Evolutionary conservation across 2,329 filamentous ascomycete species (phyloP).

Genomic region (Talaromyces verruculosus): DNA sequence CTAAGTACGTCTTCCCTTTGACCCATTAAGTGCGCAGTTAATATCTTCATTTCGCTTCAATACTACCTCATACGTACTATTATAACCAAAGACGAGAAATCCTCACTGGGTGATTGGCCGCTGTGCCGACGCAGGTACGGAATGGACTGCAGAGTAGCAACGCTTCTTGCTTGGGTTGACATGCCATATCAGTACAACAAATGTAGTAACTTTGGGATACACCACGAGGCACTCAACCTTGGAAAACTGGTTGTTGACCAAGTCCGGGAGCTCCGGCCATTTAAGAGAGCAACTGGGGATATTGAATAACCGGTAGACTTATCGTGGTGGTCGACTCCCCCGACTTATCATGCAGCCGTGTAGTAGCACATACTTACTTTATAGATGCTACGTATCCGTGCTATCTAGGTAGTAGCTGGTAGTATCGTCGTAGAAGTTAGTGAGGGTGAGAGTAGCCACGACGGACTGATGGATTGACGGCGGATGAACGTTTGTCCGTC

Average conservation of each 20-base stretch:
- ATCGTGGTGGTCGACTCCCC: not conserved
- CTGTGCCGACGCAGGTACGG: conserved; percentile 7
- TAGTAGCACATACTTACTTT: not conserved
- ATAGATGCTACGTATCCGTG: not conserved
- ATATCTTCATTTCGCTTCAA: not conserved
- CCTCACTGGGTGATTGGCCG: not conserved
- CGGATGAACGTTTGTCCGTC: conserved; percentile 4
- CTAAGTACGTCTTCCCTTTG: not conserved
- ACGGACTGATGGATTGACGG: not conserved
- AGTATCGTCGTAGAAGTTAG: not conserved
- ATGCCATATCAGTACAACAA: not conserved
- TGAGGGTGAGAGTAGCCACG: not conserved
- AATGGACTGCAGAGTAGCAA: conserved; percentile 1
- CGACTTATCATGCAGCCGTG: not conserved
- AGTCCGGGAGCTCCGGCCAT: not conserved
- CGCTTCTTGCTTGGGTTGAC: not conserved
- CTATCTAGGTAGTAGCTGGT: not conserved
- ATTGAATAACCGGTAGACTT: not conserved
- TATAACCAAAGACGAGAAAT: not conserved
- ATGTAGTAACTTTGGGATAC: conserved; percentile 5
- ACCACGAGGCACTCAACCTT: not conserved
- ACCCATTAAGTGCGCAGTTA: conserved; percentile 5
- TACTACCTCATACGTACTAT: conserved; percentile 1
- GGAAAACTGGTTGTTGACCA: conserved; percentile 1
- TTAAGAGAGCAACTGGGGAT: not conserved